Base-by-base conservation (phyloP, 306 rosid species). In the Prunus dulcis region DNA sequence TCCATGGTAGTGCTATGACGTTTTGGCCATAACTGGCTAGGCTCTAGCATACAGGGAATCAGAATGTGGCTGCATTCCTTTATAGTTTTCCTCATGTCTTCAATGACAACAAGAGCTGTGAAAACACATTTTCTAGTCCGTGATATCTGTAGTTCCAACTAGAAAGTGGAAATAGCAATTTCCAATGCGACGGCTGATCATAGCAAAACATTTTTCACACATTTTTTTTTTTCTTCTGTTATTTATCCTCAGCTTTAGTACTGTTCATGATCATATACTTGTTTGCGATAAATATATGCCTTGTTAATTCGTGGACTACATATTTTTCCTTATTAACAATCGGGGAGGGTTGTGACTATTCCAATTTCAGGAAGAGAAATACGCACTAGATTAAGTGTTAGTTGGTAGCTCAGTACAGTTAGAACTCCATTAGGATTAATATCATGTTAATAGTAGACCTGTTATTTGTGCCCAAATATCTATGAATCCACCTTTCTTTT, bases 11-110 rank as follows among this genome's bases (percentile, higher is more conserved):
- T 78, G 84, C 69, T 76, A 60, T 77, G 79, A 78, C 71, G 82
- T 85, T 87, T 92, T 92, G 96, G 96, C 87, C 13, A 77, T 81
- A 84, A 88, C 78, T 84, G 80, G 75, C 34, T 83, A 64, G 85
- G 82, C 79, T 81, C 65, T 88, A 86, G 87, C 82, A 79, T 34
- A 73, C 51, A 68, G 78, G 81, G 92, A 78, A 90, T 92, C 90
- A 75, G 76, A 85, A 67, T 65, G 20, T 88, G 96, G 91, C 87
- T 64, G 82, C 87, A 83, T 84, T 82, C 83, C 76, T 57, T 90
- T 90, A 88, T 74, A 78, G 76, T 64, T 83, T 86, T 83, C 88
- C 84, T 56, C 12, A 28, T 84, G 87, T 56, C 88, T 75, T 34
- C 38, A 79, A 73, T 64, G 55, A 20, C 67, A 76, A 23, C 78